Evolutionary conservation across 2,329 filamentous ascomycete species (phyloP).

Genomic region (Taxawa tesnikishii): DNA sequence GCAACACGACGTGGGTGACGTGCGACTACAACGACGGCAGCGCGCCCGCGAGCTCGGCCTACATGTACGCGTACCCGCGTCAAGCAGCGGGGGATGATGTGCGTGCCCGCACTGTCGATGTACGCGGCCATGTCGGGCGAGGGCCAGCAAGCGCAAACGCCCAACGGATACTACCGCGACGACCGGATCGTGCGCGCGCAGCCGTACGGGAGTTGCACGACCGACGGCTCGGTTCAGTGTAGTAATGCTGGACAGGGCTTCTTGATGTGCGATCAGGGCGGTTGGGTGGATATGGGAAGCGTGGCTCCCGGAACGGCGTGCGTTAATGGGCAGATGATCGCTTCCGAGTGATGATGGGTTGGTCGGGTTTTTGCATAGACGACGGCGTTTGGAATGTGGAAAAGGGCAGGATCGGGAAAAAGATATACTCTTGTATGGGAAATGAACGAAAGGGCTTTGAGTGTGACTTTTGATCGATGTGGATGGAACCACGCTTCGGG

Average conservation of each 20-base stretch:
- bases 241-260: slow-evolving; percentile 15
- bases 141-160: slow-evolving; percentile 15
- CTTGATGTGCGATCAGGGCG: slow-evolving; percentile 18
- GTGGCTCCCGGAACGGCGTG: slow-evolving; percentile 18
- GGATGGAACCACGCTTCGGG: too few species aligned
- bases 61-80: slow-evolving; percentile 19
- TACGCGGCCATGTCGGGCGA: slow-evolving; percentile 9
- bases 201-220: slow-evolving; percentile 16
- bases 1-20: slow-evolving; percentile 20
- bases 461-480: not conserved
- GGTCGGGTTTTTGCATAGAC: not conserved
- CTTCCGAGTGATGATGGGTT: not conserved
- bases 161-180: slow-evolving; percentile 17
- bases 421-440: not conserved
- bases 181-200: slow-evolving; percentile 18
- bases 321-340: slow-evolving; percentile 14
- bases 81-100: slow-evolving; percentile 24
- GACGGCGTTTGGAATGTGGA: not conserved
- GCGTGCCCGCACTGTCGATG: slow-evolving; percentile 19
- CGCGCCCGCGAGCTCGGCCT: slow-evolving; percentile 10
- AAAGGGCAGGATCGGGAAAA: too few species aligned
- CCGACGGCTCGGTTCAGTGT: slow-evolving; percentile 16
- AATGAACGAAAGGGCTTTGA: not conserved
- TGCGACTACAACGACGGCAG: slow-evolving; percentile 19
- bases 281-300: slow-evolving; percentile 19